A percentile compares a stretch with the other conserved stretches of the same genome.
Conservation (phyloP, 2,329 filamentous ascomycete species). For the Fusarium sublunatum region DNA sequence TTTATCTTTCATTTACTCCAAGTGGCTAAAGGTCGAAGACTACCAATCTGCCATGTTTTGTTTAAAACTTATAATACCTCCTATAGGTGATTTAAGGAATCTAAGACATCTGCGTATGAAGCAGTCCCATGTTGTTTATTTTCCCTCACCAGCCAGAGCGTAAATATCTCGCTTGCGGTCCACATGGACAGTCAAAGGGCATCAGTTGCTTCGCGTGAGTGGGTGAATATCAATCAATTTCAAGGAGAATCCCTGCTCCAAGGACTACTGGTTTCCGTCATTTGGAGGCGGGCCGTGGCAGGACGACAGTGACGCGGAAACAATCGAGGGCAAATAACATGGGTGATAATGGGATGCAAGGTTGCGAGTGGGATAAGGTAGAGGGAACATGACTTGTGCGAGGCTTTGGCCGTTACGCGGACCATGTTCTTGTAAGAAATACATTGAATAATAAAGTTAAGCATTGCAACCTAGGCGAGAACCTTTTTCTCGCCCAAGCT, state of each 20-base stretch:
- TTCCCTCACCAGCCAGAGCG: not conserved
- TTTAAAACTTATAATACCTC: no score
- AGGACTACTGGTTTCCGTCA: slow-evolving; percentile 30
- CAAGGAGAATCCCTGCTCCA: slow-evolving; percentile 19
- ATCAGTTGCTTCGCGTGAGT: not conserved
- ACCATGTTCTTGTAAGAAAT: slow-evolving; percentile 2
- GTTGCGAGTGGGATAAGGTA: slow-evolving; percentile 20
- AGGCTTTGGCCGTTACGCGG: not conserved
- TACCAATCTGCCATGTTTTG: no score
- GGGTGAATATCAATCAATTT: not conserved
- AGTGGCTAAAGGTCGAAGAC: no score
- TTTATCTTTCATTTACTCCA: no score
- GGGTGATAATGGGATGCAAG: slow-evolving; percentile 16
- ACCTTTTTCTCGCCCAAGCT: not conserved
- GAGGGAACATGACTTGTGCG: slow-evolving; percentile 6
- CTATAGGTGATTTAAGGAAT: no score
- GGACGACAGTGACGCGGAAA: slow-evolving; percentile 21
- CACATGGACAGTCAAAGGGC: slow-evolving; percentile 13
- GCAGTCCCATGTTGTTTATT: no score
- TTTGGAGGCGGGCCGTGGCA: slow-evolving; percentile 26
- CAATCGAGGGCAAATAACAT: slow-evolving; percentile 16
- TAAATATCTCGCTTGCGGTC: slow-evolving; percentile 20
- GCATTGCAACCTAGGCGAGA: not conserved
- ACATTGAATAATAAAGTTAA: not conserved
- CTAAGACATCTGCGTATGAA: no score